Base-by-base conservation (phyloP, 768 basidiomycete species). In the Sistotremastrum suecicum region DNA sequence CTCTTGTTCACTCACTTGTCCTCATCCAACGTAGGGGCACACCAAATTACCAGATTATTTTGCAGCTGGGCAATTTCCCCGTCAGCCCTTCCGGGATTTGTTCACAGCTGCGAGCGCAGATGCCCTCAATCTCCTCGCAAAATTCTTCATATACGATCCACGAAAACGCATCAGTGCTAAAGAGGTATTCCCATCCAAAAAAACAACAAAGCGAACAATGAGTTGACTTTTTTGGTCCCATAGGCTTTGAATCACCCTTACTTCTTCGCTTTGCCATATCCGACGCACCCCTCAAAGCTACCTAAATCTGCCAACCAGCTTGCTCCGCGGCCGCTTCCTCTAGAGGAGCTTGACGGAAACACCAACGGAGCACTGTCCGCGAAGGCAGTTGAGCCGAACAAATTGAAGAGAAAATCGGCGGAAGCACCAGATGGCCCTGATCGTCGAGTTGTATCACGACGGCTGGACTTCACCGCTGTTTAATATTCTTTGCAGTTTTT, bases 81-180 rank as follows among this genome's bases (percentile, higher is more conserved):
- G 82, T 61, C 73, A 80, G 8, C 80, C 80, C 10, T 66, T 97
- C 36, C 77, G 87, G 34, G 79, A 85, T 53, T 74, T 95, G 44
- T 94, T 99, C 66, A 87, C 86, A 0, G 92, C 91, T 5, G 88
- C 92, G 1, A 87, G 78, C 38, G 73, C 78, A 5, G 89, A 92
- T 49, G 79, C 88, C 0, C 65, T 95, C 36, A 89, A 88, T 52
- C 69, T 98, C 7, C 72, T 97, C 33, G 71, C 68, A 48, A 80
- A 76, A 57, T 83, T 87, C 55, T 66, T 99, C 12, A 66, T 75
- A 11, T 97, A 85, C 54, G 89, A 98, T 57, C 95, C 95, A 3
- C 68, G 77, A 34, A 78, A 74, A 53, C 79, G 95, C 9, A 80
- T 90, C 47, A 69, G 74, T 30, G 87, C 90, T 7, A 71, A 68